phyloP scores from a whole-genome alignment of 208 protist species.

The Leishmania mexicana region DNA sequence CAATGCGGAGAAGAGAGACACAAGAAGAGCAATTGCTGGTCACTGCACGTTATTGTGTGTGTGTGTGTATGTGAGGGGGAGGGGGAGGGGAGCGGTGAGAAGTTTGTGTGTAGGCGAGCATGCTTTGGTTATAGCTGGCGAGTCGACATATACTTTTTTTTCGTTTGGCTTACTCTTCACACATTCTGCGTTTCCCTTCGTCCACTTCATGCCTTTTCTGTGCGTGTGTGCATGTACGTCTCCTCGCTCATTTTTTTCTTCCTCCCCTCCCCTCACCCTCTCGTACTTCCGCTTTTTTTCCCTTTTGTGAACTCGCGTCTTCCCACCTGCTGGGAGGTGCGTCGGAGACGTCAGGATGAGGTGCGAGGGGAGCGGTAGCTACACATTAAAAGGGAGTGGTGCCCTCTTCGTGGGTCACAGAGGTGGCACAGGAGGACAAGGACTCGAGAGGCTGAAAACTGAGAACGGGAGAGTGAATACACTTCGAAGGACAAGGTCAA shows the following conservation, averaged over 20 bases:
- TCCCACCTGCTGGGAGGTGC: too few relatives aligned
- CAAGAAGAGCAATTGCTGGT: not conserved
- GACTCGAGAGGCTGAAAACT: not conserved
- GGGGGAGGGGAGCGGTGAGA: not conserved
- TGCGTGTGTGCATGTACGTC: too few relatives aligned
- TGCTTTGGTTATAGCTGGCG: not conserved
- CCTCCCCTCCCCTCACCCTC: too few relatives aligned
- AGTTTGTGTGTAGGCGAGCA: not conserved
- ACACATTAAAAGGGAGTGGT: not conserved
- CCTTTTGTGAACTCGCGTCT: too few relatives aligned
- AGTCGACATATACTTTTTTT: not conserved
- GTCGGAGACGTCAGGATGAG: not conserved
- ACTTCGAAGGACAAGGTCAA: not conserved
- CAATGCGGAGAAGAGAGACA: not conserved
- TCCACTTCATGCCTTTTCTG: too few relatives aligned
- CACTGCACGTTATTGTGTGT: not conserved
- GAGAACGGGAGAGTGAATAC: not conserved
- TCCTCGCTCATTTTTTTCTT: too few relatives aligned
- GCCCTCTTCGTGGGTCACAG: not conserved
- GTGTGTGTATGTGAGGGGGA: not conserved
- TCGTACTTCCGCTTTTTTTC: too few relatives aligned
- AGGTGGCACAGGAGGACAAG: not conserved
- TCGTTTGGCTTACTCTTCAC: too few relatives aligned
- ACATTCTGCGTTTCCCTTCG: too few relatives aligned
- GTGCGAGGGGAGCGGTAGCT: too few relatives aligned